Evolutionary conservation across 495 filamentous ascomycete genomes (phyloP).

Genomic region (Penicillium fimorum): DNA sequence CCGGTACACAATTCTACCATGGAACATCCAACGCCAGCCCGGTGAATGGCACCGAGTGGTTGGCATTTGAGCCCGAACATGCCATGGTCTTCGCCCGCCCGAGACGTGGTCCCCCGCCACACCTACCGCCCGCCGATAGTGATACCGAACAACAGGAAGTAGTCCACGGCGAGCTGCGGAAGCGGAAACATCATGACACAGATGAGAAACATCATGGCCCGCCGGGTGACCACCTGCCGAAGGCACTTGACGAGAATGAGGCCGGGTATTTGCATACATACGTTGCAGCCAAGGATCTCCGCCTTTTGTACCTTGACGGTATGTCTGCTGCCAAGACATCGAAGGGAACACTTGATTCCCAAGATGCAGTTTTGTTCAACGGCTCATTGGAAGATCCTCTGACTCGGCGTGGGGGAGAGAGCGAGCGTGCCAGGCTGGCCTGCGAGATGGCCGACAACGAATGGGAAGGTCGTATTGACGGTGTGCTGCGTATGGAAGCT

Average conservation of each 20-base stretch:
- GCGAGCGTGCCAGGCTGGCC: slow-evolving; percentile 43
- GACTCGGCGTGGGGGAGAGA: slow-evolving; percentile 36
- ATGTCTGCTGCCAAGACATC: slow-evolving; percentile 56
- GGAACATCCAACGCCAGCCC: slow-evolving; percentile 42
- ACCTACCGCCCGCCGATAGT: neutral
- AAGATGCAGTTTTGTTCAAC: slow-evolving; percentile 53
- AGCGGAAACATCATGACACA: slow-evolving; percentile 5
- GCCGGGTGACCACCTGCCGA: neutral
- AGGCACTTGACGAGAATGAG: slow-evolving; percentile 10
- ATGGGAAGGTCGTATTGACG: slow-evolving; percentile 55
- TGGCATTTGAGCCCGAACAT: slow-evolving; percentile 70
- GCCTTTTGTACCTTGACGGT: slow-evolving; percentile 62
- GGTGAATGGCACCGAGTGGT: slow-evolving; percentile 58
- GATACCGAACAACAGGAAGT: neutral
- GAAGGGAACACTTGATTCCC: slow-evolving; percentile 61
- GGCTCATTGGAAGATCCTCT: slow-evolving; percentile 16
- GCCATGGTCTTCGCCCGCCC: slow-evolving; percentile 52
- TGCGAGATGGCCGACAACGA: slow-evolving; percentile 47
- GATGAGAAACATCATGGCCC: neutral
- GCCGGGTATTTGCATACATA: slow-evolving; percentile 59
- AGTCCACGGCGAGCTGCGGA: slow-evolving; percentile 22
- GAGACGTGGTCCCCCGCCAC: slow-evolving; percentile 9
- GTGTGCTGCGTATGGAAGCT: slow-evolving; percentile 64
- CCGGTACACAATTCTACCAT: slow-evolving; percentile 62
- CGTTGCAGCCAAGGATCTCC: slow-evolving; percentile 46